These are phyloP conservation scores for Paralagenidium karlingii DNA, from an alignment of 352 stramenopile genomes.

Conservation along the genomic window DNA sequence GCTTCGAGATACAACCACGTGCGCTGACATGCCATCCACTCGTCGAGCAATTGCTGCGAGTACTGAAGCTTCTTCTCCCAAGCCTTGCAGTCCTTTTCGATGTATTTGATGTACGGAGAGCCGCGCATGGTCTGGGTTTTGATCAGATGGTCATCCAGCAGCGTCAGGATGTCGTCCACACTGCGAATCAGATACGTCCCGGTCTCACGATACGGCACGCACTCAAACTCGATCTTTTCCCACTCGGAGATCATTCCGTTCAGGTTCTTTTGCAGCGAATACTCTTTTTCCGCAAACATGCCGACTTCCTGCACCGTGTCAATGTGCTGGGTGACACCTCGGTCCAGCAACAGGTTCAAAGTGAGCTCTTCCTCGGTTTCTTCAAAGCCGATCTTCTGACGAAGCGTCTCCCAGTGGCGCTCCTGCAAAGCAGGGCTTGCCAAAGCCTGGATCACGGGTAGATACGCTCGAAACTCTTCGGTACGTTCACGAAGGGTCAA, in stretches of 20 bases:
- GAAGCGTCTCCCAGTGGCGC: slow-evolving; percentile 86
- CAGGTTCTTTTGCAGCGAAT: slow-evolving; percentile 87
- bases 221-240: slow-evolving; percentile 89
- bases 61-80: slow-evolving; percentile 87
- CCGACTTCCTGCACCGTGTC: slow-evolving; percentile 85
- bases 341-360: slow-evolving; percentile 64
- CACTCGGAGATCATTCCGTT: slow-evolving; percentile 92
- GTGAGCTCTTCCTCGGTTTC: slow-evolving; percentile 80
- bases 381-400: slow-evolving; percentile 82
- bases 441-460: slow-evolving; percentile 88
- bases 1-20: slow-evolving; percentile 94
- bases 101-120: slow-evolving; percentile 90
- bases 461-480: slow-evolving; percentile 84
- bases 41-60: slow-evolving; percentile 86
- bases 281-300: slow-evolving; percentile 92
- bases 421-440: slow-evolving; percentile 87
- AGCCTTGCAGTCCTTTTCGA: slow-evolving; percentile 84
- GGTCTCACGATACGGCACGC: slow-evolving; percentile 86
- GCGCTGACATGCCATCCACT: slow-evolving; percentile 89
- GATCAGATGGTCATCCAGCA: slow-evolving; percentile 91
- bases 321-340: slow-evolving; percentile 76
- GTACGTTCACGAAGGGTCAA: slow-evolving; percentile 82
- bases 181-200: slow-evolving; percentile 83
- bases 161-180: slow-evolving; percentile 84
- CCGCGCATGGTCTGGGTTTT: slow-evolving; percentile 93